Evolutionary conservation across 1,284 basidiomycete species (phyloP).

Genomic region (Tausonia pullulans): DNA sequence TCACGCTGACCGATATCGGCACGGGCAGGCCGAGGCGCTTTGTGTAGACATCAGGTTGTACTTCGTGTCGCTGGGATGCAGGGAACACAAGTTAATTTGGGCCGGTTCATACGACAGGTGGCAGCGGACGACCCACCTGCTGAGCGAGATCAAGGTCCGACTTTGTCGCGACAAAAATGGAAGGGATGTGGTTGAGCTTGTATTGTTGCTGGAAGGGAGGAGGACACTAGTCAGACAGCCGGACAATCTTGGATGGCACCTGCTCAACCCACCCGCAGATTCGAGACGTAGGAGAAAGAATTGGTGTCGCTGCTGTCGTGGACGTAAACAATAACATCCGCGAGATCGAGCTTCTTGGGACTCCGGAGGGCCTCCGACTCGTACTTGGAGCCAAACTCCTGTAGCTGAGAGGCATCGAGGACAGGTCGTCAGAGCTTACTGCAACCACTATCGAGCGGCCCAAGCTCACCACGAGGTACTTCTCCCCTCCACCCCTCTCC

Average conservation of each 20-base stretch:
- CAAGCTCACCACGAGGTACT: constrained; percentile 80
- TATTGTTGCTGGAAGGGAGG: constrained; percentile 71
- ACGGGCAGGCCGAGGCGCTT: constrained; percentile 70
- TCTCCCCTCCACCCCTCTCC: constrained; percentile 87
- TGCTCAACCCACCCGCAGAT: constrained; percentile 58
- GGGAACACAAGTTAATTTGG: background rate
- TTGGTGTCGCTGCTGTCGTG: constrained; percentile 98
- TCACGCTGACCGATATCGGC: constrained; percentile 81
- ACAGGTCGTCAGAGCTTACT: background rate
- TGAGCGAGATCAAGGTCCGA: constrained; percentile 92
- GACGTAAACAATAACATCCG: constrained; percentile 90
- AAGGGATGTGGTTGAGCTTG: constrained; percentile 74
- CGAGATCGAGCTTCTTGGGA: constrained; percentile 78
- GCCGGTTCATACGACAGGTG: background rate
- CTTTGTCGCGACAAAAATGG: constrained; percentile 96
- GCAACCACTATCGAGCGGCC: background rate
- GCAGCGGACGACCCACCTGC: constrained; percentile 46
- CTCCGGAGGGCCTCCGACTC: constrained; percentile 83
- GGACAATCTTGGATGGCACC: background rate
- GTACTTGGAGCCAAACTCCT: constrained; percentile 93
- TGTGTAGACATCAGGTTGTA: constrained; percentile 95
- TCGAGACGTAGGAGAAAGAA: constrained; percentile 96
- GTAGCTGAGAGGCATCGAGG: constrained; percentile 47
- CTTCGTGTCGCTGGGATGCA: constrained; percentile 68
- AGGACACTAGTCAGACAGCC: background rate